These are phyloP conservation scores for Calonectria hawksworthii DNA, from an alignment of 2,329 filamentous ascomycete genomes.

Conservation along the genomic window DNA sequence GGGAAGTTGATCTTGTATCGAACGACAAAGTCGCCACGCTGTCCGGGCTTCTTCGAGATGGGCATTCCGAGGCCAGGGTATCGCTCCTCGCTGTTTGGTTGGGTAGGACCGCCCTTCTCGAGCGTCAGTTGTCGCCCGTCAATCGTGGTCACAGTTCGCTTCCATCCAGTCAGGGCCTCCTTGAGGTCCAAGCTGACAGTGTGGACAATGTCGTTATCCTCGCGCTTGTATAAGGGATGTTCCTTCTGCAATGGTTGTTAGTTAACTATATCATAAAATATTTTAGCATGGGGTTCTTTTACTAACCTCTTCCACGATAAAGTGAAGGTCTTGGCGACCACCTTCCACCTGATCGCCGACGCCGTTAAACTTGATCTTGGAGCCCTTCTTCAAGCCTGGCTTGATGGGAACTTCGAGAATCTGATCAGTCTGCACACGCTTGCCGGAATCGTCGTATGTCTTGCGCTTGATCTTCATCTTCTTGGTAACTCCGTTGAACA, in stretches of 20 bases:
- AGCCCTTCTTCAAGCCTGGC: constrained; percentile 93
- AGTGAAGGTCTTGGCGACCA: constrained; percentile 94
- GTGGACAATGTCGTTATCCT: constrained; percentile 88
- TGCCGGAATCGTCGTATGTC: constrained; percentile 88
- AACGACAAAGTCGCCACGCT: constrained; percentile 90
- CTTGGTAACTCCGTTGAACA: constrained; percentile 90
- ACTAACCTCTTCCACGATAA: constrained; percentile 92
- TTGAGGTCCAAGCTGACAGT: constrained; percentile 88
- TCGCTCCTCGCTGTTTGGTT: constrained; percentile 83
- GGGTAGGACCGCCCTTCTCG: constrained; percentile 86
- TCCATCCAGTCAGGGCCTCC: constrained; percentile 95
- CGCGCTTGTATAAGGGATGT: constrained; percentile 86
- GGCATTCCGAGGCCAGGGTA: constrained; percentile 96
- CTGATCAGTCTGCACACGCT: constrained; percentile 88
- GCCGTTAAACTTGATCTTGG: constrained; percentile 97
- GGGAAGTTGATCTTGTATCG: constrained; percentile 96
- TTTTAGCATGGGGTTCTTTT: not conserved
- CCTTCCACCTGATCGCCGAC: constrained; percentile 99
- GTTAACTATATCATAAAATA: constrained; percentile 34
- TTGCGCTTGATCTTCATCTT: constrained; percentile 99
- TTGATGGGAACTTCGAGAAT: constrained; percentile 97
- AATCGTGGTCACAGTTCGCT: constrained; percentile 90
- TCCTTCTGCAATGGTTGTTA: constrained; percentile 77
- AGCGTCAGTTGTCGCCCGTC: constrained; percentile 89
- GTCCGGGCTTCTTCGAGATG: constrained; percentile 87